These are phyloP conservation scores for Podospora pseudocomata DNA, from an alignment of 495 filamentous ascomycete species.

Conservation along the genomic window DNA sequence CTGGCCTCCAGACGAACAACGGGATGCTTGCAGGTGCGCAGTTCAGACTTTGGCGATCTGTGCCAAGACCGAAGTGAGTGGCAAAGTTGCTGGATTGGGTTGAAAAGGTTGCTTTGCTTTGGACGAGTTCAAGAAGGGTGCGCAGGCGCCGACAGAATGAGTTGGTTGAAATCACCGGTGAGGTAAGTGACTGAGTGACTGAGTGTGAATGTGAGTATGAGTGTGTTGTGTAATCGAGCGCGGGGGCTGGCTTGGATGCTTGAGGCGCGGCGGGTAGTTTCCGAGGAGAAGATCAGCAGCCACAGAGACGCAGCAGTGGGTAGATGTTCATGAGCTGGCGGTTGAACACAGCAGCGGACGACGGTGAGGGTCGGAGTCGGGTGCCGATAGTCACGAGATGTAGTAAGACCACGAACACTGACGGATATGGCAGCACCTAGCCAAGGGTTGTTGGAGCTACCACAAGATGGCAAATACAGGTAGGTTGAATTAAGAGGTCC, in stretches of 20 bases:
- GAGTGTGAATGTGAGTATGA: not conserved
- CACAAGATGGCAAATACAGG: not conserved
- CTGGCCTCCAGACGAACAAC: not conserved
- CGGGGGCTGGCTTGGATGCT: not conserved
- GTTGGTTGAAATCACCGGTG: not conserved
- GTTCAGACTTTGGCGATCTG: not conserved
- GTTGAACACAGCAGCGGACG: conserved; percentile 11
- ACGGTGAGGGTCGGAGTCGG: not conserved
- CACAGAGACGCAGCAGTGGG: not conserved
- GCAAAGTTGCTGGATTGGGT: not conserved
- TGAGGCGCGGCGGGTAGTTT: conserved; percentile 5
- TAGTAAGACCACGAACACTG: conserved; percentile 5
- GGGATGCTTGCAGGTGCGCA: not conserved
- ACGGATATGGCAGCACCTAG: not conserved
- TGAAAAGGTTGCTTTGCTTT: not conserved
- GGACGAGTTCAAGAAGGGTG: not conserved
- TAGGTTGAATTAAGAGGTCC: not conserved
- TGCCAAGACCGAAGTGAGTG: not conserved
- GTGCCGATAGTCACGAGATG: conserved; percentile 1
- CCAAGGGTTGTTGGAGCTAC: conserved; percentile 6
- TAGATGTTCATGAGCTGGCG: conserved; percentile 3
- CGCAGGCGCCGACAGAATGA: not conserved
- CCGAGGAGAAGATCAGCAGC: conserved; percentile 7
- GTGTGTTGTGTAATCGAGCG: not conserved
- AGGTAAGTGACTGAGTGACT: not conserved